Evolutionary conservation across 495 filamentous ascomycete species (phyloP).

Genomic region (Peziza echinospora): DNA sequence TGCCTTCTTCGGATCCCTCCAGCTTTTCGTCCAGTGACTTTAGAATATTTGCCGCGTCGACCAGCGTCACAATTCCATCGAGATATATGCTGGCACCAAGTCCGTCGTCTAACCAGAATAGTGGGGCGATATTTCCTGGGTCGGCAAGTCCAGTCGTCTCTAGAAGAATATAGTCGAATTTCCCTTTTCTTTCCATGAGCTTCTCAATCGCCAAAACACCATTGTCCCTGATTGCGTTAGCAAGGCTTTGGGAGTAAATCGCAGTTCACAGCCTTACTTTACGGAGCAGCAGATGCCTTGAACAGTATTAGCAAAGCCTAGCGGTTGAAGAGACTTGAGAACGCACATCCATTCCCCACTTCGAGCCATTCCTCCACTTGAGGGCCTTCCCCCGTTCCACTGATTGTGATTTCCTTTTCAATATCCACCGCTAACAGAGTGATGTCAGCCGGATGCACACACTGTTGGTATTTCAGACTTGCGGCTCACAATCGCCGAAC

Average conservation of each 20-base stretch:
- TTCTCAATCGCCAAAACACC: constrained; percentile 88
- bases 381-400: constrained; percentile 47
- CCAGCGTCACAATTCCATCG: constrained; percentile 86
- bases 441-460: no score
- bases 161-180: constrained; percentile 93
- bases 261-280: constrained; percentile 34
- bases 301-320: background rate
- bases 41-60: constrained; percentile 84
- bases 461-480: no score
- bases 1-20: constrained; percentile 35
- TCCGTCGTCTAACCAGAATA: constrained; percentile 95
- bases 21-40: constrained; percentile 54
- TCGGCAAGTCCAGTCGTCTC: constrained; percentile 93
- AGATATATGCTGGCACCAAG: constrained; percentile 85
- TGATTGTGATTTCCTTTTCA: constrained; percentile 72
- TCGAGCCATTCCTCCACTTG: constrained; percentile 89
- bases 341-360: constrained; percentile 66
- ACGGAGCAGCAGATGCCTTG: constrained; percentile 75
- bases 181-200: constrained; percentile 81
- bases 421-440: constrained; percentile 63
- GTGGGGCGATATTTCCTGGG: constrained; percentile 80
- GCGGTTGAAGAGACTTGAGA: background rate
- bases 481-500: constrained; percentile 69
- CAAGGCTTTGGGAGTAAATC: background rate
- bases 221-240: constrained; percentile 46